These are phyloP conservation scores for Corymbia maculata DNA, from an alignment of 345 rosid genomes.

Conservation along the genomic window DNA sequence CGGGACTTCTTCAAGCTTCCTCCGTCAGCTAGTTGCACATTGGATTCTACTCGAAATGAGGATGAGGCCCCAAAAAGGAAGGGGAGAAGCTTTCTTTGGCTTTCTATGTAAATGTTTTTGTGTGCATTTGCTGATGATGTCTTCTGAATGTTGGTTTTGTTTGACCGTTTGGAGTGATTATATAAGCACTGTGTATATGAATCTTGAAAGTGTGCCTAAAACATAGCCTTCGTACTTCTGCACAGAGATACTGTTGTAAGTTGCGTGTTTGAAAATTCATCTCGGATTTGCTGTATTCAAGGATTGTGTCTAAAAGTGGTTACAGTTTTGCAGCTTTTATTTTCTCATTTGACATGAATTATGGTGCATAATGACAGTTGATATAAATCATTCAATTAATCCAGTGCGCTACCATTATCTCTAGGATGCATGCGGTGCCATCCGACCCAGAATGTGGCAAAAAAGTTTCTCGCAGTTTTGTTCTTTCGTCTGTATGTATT, in stretches of 20 bases:
- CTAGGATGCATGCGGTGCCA: not conserved
- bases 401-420: not conserved
- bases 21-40: not conserved
- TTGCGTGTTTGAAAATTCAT: not conserved
- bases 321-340: not conserved
- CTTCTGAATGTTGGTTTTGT: not conserved
- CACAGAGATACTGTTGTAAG: not conserved
- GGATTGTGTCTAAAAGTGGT: not conserved
- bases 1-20: constrained; percentile 12
- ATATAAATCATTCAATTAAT: not conserved
- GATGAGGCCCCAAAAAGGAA: not conserved
- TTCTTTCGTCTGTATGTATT: not conserved
- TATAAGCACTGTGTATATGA: not conserved
- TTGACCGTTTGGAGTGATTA: not conserved
- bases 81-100: not conserved
- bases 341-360: not conserved
- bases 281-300: not conserved
- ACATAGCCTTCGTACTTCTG: not conserved
- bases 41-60: not conserved
- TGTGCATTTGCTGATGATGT: not conserved
- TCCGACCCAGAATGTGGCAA: not conserved
- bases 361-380: not conserved
- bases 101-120: not conserved
- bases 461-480: not conserved
- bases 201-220: not conserved